Conservation (phyloP, 306 rosid genomes). For the Cucurbita moschata region DNA sequence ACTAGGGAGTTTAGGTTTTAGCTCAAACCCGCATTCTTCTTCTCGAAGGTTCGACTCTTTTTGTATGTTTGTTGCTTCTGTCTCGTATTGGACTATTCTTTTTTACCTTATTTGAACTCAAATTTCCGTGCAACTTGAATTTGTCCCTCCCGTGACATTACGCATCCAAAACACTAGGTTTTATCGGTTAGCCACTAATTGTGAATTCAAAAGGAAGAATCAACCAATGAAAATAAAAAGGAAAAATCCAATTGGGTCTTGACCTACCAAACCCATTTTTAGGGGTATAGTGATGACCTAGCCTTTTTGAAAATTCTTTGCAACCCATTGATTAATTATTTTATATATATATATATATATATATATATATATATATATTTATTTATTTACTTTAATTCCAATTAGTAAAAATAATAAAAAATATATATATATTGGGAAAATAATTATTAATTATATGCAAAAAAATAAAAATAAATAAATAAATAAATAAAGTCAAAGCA, state of each 20-base stretch:
- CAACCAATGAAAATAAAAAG: not conserved
- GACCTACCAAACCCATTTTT: not conserved
- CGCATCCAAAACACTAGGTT: not conserved
- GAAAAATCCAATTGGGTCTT: not conserved
- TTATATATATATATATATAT: no score
- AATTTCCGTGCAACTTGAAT: no score
- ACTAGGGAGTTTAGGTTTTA: no score
- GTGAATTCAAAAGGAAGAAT: not conserved
- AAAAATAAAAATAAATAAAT: not conserved
- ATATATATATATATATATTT: no score
- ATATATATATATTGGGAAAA: no score
- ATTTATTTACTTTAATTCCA: not conserved
- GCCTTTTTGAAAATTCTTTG: not conserved
- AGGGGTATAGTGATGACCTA: not conserved
- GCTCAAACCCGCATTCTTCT: no score
- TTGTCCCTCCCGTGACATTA: no score
- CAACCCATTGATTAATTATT: no score
- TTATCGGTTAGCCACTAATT: not conserved
- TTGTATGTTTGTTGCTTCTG: no score
- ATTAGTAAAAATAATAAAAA: not conserved
- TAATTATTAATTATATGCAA: not conserved
- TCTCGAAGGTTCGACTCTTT: no score
- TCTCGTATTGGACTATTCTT: no score
- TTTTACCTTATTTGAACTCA: no score
- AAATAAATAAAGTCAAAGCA: not conserved